Evolutionary conservation across 192 early-diverging fungal species (phyloP).

Genomic region (Thoreauomyces humboldtii): DNA sequence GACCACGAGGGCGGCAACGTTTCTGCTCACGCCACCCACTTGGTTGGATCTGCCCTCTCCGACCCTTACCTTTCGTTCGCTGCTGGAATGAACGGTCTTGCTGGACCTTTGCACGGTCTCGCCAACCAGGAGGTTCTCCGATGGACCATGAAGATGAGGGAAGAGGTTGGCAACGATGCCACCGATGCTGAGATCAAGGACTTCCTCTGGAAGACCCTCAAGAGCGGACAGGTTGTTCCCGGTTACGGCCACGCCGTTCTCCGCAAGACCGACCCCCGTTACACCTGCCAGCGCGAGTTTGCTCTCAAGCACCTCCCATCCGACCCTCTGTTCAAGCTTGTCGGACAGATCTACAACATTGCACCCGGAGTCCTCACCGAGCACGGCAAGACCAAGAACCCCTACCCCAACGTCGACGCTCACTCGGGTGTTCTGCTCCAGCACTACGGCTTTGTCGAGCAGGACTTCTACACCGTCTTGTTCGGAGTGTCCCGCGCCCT

Average conservation of each 20-base stretch:
- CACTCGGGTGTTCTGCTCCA: slow-evolving; percentile 95
- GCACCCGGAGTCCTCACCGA: slow-evolving; percentile 92
- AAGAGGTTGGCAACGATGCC: slow-evolving; percentile 79
- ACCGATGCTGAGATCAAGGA: slow-evolving; percentile 94
- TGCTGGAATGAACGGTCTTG: slow-evolving; percentile 94
- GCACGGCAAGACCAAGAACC: slow-evolving; percentile 99
- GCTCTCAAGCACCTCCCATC: slow-evolving; percentile 96
- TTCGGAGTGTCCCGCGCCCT: slow-evolving; percentile 98
- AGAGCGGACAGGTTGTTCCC: slow-evolving; percentile 94
- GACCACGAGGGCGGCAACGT: slow-evolving; percentile 99
- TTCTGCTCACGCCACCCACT: slow-evolving; percentile 93
- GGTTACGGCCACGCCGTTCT: slow-evolving; percentile 99
- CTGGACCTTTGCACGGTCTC: slow-evolving; percentile 98
- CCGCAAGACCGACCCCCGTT: slow-evolving; percentile 95
- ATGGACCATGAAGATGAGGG: slow-evolving; percentile 92
- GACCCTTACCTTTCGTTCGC: slow-evolving; percentile 98
- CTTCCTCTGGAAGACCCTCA: slow-evolving; percentile 94
- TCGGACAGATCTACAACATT: slow-evolving; percentile 95
- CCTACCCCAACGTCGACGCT: slow-evolving; percentile 99
- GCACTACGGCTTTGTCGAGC: slow-evolving; percentile 94
- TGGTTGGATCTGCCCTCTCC: slow-evolving; percentile 96
- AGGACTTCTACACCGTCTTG: slow-evolving; percentile 99
- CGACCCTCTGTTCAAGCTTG: slow-evolving; percentile 95
- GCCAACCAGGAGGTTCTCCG: slow-evolving; percentile 99
- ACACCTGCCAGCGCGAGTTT: slow-evolving; percentile 98